These are phyloP conservation scores for Coprinopsis cinerea DNA, from an alignment of 768 basidiomycete genomes.

Conservation along the genomic window DNA sequence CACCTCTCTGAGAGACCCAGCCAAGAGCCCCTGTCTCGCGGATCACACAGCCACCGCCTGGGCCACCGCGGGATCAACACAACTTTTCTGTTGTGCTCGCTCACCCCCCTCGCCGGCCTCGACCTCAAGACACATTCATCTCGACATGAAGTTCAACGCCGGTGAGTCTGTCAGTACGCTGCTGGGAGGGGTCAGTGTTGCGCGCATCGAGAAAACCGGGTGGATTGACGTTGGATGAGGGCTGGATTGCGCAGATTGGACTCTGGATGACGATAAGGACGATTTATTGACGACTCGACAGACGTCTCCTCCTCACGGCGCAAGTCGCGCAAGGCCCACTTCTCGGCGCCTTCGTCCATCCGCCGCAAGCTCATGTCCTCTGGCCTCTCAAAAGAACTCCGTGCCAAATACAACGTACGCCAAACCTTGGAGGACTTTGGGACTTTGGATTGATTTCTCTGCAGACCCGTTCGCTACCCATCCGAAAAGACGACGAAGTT, in stretches of 20 bases:
- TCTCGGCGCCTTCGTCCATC: constrained; percentile 88
- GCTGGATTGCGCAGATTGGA: constrained; percentile 35
- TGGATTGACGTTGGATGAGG: constrained; percentile 19
- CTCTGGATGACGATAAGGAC: constrained; percentile 15
- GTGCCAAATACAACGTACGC: constrained; percentile 85
- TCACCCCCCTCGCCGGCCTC: too few species aligned
- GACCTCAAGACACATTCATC: constrained; percentile 54
- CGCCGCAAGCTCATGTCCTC: constrained; percentile 99
- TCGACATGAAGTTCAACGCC: constrained; percentile 72
- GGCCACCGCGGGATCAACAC: too few species aligned
- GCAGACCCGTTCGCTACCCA: constrained; percentile 85
- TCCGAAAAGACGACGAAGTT: constrained; percentile 98
- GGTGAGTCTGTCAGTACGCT: constrained; percentile 46
- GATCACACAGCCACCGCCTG: too few species aligned
- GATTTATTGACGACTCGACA: constrained; percentile 33
- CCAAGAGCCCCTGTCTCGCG: too few species aligned
- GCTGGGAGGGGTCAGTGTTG: constrained; percentile 18
- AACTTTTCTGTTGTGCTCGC: constrained; percentile 39
- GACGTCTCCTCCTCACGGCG: constrained; percentile 91
- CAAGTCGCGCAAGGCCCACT: constrained; percentile 98
- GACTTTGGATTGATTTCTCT: neutral
- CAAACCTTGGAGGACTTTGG: too few species aligned
- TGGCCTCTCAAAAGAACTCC: constrained; percentile 90
- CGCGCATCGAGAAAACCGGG: constrained; percentile 19
- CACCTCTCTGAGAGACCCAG: too few species aligned